phyloP scores from a whole-genome alignment of 2,329 filamentous ascomycete species.

The Acrodontium crateriforme region DNA sequence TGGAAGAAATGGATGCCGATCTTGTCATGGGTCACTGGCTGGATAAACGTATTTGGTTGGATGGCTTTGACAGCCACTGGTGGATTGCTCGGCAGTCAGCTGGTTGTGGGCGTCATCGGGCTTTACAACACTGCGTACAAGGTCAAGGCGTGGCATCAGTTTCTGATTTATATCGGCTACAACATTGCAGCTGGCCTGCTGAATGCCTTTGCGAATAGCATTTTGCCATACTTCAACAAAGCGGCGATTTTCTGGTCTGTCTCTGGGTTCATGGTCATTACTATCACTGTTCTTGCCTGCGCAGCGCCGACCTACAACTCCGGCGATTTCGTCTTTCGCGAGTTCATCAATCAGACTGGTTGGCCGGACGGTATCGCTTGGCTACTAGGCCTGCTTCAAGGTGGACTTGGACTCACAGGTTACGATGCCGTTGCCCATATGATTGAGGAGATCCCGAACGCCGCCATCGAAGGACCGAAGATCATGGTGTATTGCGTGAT shows the following conservation, averaged over 20 bases:
- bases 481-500: constrained; percentile 25
- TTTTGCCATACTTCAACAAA: constrained; percentile 53
- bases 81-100: constrained; percentile 51
- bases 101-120: constrained; percentile 51
- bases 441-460: constrained; percentile 23
- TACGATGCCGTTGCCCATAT: constrained; percentile 42
- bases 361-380: constrained; percentile 27
- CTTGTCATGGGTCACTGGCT: constrained; percentile 57
- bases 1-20: constrained; percentile 47
- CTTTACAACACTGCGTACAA: constrained; percentile 46
- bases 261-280: constrained; percentile 54
- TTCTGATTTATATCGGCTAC: constrained; percentile 56
- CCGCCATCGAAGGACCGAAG: constrained; percentile 21
- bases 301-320: constrained; percentile 51
- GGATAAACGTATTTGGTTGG: constrained; percentile 62
- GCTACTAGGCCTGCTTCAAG: constrained; percentile 30
- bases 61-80: constrained; percentile 55
- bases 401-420: constrained; percentile 27
- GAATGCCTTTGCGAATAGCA: constrained; percentile 49
- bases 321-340: constrained; percentile 50
- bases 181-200: constrained; percentile 47
- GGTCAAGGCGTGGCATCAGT: constrained; percentile 53
- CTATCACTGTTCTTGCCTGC: constrained; percentile 53
- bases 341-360: constrained; percentile 47
- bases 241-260: constrained; percentile 59